Conservation (phyloP, 768 basidiomycete species). For the Russula lepida region DNA sequence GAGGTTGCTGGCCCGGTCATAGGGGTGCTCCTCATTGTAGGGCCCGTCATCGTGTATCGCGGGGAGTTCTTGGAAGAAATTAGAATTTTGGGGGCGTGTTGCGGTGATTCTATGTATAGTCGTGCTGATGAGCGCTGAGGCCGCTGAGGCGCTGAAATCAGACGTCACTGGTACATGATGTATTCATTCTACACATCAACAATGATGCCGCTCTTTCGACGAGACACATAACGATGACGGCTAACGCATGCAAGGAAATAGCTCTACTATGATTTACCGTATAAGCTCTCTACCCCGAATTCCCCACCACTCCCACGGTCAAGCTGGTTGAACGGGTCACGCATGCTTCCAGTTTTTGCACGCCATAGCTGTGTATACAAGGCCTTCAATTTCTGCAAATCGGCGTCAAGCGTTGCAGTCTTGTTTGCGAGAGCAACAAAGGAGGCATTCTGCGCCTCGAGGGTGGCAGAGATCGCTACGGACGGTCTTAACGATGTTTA, state of each 20-base stretch:
- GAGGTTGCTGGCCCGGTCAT: not conserved
- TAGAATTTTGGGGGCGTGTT: not conserved
- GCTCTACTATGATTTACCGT: constrained; percentile 27
- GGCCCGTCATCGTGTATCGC: too few species aligned
- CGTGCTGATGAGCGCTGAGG: too few species aligned
- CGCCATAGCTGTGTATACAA: constrained; percentile 76
- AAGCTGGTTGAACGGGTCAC: constrained; percentile 67
- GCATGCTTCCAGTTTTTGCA: constrained; percentile 68
- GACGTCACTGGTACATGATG: too few species aligned
- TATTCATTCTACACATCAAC: not conserved
- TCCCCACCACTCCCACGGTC: constrained; percentile 34
- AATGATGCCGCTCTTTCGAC: not conserved
- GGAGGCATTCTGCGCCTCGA: constrained; percentile 71
- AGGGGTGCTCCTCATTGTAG: not conserved
- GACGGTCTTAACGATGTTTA: not conserved
- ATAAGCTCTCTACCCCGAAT: constrained; percentile 44
- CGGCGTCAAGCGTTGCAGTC: constrained; percentile 63
- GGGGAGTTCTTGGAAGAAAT: not conserved
- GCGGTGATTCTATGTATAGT: too few species aligned
- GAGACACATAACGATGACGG: not conserved
- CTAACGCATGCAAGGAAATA: not conserved
- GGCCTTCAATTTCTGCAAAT: constrained; percentile 67
- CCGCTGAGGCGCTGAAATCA: too few species aligned
- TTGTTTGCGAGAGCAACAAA: constrained; percentile 72
- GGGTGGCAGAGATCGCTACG: constrained; percentile 61